Base-by-base conservation (phyloP, 108 stramenopile genomes). In the Parmales sp. region DNA sequence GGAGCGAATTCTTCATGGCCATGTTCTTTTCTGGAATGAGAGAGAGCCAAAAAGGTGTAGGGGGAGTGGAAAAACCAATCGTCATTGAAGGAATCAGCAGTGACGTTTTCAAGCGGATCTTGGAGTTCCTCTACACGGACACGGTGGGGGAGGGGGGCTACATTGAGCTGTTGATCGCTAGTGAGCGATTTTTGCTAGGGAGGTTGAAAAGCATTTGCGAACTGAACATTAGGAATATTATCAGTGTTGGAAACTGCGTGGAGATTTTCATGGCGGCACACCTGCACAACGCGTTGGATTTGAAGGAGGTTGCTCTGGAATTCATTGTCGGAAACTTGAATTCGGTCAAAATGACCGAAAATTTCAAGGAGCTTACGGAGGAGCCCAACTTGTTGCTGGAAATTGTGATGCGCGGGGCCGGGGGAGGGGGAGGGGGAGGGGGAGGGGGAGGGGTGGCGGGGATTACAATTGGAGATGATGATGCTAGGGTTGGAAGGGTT, bases 311-410 rank as follows among this genome's bases (percentile, higher is more conserved):
- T 19, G 38, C 39, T 45, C 36, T 71, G n/a, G 70, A 71, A 39
- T 71, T 71, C 28, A 51, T 71, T 29, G 49, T 71, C 11, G 70
- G 65, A 29, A 63, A 71, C 45, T 23, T 71, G 2, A 45, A 48
- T 7, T 6, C 18, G 20, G 36, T 72, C 39, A 44, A 44, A 11
- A 18, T 16, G 45, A 72, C 37, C 4, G 29, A 65, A 18, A 39
- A 65, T 7, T 79, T 79, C 38, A 26, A 73, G 48, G 75, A 76
- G 41, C 76, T 79, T 4, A 72, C 70, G 73, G 63, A 76, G 43
- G 78, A 79, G 69, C 78, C 78, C 1, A 76, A 79, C 26, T 50
- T 79, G 11, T 68, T 79, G 18, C 73, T 79, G 75, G 78, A 79
- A 65, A 79, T 79, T 28, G 69, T 79, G 37, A 72, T 78, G 72